Evolutionary conservation across 176 grass and related monocot genomes (phyloP).

Genomic region (Carex littledalei): DNA sequence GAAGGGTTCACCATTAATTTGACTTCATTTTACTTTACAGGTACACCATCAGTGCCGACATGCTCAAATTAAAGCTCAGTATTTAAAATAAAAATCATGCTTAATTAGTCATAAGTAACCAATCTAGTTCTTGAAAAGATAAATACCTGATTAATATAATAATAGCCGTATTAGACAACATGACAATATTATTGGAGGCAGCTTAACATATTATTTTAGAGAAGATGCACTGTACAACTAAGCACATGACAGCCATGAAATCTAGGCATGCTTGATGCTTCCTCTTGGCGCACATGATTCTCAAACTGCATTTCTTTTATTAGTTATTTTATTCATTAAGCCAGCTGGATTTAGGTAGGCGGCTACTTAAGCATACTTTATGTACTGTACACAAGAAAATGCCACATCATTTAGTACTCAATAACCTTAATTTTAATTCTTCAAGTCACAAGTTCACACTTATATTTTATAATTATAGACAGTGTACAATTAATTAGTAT

Average conservation of each 20-base stretch:
- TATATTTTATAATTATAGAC: constrained; percentile 3
- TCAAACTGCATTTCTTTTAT: neutral
- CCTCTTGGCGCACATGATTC: constrained; percentile 13
- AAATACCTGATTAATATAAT: neutral
- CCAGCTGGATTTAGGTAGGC: constrained; percentile 24
- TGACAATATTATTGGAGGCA: neutral
- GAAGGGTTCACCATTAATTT: neutral
- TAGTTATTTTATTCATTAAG: constrained; percentile 2
- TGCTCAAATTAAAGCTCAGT: neutral
- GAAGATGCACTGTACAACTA: neutral
- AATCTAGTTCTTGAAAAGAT: neutral
- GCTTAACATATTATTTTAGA: neutral
- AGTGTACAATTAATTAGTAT: neutral
- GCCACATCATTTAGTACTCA: constrained; percentile 11
- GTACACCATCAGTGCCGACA: neutral
- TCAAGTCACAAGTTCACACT: constrained; percentile 20
- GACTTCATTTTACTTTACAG: neutral
- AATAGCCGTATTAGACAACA: neutral
- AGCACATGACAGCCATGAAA: constrained; percentile 29
- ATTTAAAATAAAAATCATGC: too few species aligned
- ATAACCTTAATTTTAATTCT: neutral
- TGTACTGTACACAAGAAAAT: neutral
- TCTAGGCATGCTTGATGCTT: constrained; percentile 28
- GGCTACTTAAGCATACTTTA: constrained; percentile 24
- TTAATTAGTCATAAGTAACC: neutral